Evolutionary conservation across 257 asterid genomes (phyloP), one percentile per base, ranked within the genome.

Genomic region (Jacaranda mimosifolia): DNA sequence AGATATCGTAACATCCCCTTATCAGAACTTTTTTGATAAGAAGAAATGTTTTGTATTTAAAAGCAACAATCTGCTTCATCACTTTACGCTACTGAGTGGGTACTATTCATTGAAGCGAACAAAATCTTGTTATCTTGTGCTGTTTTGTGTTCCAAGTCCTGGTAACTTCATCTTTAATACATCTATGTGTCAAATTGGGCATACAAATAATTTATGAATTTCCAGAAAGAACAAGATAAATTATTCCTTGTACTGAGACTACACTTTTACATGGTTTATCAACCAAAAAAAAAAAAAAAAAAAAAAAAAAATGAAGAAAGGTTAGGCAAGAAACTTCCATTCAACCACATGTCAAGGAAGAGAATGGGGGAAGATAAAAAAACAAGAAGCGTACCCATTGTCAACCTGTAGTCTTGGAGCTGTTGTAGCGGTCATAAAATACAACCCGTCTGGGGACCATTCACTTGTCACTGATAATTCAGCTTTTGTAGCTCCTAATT

Each of bases 341-440:
- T 19, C 21, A 6, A 49, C 12, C 57, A n/a, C 60, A 43, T 19
- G 62, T 38, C 57, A 48, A 38, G 59, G 48, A 59, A 48, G 52
- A 65, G 38, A 9, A 14, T 2, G 32, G 17, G 63, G 63, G 40
- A 63, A 9, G 11, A 68, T 3, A 46, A 7, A 62, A 77, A 73
- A 73, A 60, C 43, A 56, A 76, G 18, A 77, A 65, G 75, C 87
- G 73, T 95, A 95, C 99, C 97, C 99, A 74, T 95, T 95, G 87
- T 95, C 99, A 56, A 95, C 97, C 91, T 95, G 99, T 79, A 90
- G 91, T 56, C 99, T 86, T n/a, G 99, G 99, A 80, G 99, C 98
- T 74, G 99, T 95, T 56, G 99, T 93, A 73, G 98, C 97, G 70
- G 98, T 91, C 98, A 95, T 83, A 82, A 95, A 95, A 76, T 88